Evolutionary conservation across 306 rosid species (phyloP), one percentile per base, ranked within the genome.

Genomic region (Trichosanthes truncata): DNA sequence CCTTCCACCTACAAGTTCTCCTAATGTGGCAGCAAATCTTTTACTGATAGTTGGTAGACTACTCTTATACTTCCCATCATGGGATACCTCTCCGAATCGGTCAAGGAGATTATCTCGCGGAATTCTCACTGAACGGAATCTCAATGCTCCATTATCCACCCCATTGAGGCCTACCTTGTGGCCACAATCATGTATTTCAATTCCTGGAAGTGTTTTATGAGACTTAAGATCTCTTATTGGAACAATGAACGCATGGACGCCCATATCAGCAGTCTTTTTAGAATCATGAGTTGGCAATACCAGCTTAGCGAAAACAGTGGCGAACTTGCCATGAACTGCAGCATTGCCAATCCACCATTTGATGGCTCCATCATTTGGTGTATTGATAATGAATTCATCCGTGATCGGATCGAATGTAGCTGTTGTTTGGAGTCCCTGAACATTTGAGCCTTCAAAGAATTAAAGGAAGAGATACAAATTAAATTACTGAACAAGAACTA

Each of bases 261-360:
- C 99, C 99, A 95, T 91, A 84, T 95, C 99, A 80, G 96, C 80
- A 62, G 79, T 72, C 83, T 89, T 94, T 79, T 87, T 92, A 31
- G 82, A 20, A 66, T 88, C 91, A 82, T 89, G 87, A 65, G 88
- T 83, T 20, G 96, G 99, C 83, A 95, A 81, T 80, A 88, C 59
- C 81, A 95, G 82, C 87, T 90, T 89, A 13, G 99, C 97, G 68
- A 95, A 95, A 80, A 95, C 97, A 49, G 93, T 80, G 67, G 99
- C 97, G 84, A 95, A 90, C 84, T 95, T 95, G 61, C 99, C 99
- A 62, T 95, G 99, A 83, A 92, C 97, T 4, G 99, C 99, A 61
- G 99, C 99, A 84, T 95, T 95, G 23, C 99, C 99, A 79, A 95
- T 95, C 99, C 99, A 95, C 99, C 99, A 95, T 87, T 92, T 95